Evolutionary conservation across 2,329 filamentous ascomycete species (phyloP), one percentile per base, ranked within the genome.

Genomic region (Ustulina deusta): DNA sequence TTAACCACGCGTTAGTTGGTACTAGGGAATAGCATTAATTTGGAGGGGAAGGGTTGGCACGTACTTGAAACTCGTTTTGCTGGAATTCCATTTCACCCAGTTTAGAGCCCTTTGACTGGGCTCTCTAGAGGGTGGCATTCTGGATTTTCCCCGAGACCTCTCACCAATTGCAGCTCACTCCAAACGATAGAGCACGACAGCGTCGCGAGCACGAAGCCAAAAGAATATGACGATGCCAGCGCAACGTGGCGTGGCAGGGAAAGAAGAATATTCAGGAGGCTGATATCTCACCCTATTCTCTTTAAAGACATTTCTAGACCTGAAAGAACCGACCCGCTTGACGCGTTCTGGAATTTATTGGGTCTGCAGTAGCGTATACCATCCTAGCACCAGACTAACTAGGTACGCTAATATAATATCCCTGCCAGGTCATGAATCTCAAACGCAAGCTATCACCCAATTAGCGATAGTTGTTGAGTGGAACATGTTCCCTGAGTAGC

Each of bases 1-100:
- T 55, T 15, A 51, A 20, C 11, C 49, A 40, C n/a, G 22, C 32
- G 61, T 71, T 57, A 68, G 66, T 57, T 42, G 42, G 29, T 42
- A 27, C 20, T 40, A 29, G 25, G n/a, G 51, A 63, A 58, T 54
- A 20, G 22, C n/a, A 27, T 34, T 57, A 36, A 29, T 13, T 57
- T 27, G 11, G 36, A 42, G 54, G 40, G 44, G 38, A 57, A 61
- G 27, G 48, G n/a, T n/a, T 34, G 44, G 32, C 29, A 48, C 65
- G 20, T 66, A 73, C 70, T 46, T 61, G 22, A 49, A 49, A 44
- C 55, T 65, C 27, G 59, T 42, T 48, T 63, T 73, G 20, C 57
- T 73, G 27, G 69, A 69, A 62, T 71, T 72, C 71, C 73, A 70
- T 66, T 60, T 71, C 55, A 73, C 66, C 72, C 72, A 73, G 27